Evolutionary conservation across 1,139 yeast genomes (phyloP).

Genomic region (Suhomyces ambrosiae): DNA sequence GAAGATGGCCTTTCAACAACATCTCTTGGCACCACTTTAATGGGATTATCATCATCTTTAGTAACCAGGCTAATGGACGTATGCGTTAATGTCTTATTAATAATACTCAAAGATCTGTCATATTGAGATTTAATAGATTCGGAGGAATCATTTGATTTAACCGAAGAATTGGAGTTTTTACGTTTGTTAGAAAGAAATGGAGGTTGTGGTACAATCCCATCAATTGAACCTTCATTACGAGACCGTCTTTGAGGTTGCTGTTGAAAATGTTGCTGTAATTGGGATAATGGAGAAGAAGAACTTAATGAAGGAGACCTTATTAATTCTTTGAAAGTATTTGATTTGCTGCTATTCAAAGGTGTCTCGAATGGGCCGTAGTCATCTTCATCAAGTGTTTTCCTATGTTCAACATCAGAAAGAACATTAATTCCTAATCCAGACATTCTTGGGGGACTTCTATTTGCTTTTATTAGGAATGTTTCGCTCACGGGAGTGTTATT

Average conservation of each 20-base stretch:
- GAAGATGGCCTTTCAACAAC: constrained; percentile 13
- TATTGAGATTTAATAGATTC: constrained; percentile 23
- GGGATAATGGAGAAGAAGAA: constrained; percentile 20
- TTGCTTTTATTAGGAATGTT: constrained; percentile 26
- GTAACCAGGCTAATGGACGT: constrained; percentile 16
- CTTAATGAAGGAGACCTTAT: constrained; percentile 25
- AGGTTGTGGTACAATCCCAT: constrained; percentile 14
- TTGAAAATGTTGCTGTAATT: constrained; percentile 18
- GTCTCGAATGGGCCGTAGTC: constrained; percentile 10
- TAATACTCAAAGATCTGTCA: constrained; percentile 30
- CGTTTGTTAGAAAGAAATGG: constrained; percentile 8
- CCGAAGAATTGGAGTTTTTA: constrained; percentile 19
- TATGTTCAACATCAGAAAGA: constrained; percentile 23
- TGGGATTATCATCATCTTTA: constrained; percentile 9
- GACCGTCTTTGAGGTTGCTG: constrained; percentile 7
- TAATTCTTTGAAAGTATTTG: constrained; percentile 25
- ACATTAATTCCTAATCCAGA: constrained; percentile 42
- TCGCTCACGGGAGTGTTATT: constrained; percentile 28
- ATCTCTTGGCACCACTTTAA: constrained; percentile 18
- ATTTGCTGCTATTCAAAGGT: constrained; percentile 15
- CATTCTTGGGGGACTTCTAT: constrained; percentile 24
- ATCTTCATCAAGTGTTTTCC: constrained; percentile 7
- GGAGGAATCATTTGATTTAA: constrained; percentile 21
- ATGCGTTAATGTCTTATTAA: constrained; percentile 31
- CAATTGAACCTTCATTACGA: constrained; percentile 4